Percentiles rank a stretch among this genome's conserved stretches.
These are phyloP conservation scores for Aureobasidium zeae DNA, from an alignment of 2,329 filamentous ascomycete genomes.

Conservation along the genomic window DNA sequence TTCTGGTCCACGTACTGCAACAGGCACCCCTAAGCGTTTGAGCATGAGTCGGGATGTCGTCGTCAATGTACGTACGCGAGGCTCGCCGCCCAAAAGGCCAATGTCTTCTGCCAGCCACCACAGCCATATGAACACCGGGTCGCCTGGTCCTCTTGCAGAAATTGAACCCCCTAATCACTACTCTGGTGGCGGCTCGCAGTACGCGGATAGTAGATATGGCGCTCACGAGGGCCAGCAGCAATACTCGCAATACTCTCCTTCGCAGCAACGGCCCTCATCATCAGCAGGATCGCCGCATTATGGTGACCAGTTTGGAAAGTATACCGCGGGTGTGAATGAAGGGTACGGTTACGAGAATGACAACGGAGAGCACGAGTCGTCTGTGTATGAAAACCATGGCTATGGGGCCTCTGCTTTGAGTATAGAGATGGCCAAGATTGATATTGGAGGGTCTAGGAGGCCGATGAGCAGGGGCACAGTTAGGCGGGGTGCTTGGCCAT, in stretches of 20 bases:
- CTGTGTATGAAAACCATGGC: slow-evolving; percentile 18
- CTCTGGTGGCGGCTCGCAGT: slow-evolving; percentile 37
- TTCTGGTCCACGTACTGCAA: slow-evolving; percentile 3
- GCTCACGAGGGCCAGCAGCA: background rate
- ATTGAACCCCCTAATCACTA: slow-evolving; percentile 38
- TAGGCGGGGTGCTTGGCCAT: slow-evolving; percentile 8
- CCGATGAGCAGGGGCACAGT: slow-evolving; percentile 8
- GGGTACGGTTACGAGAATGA: slow-evolving; percentile 19
- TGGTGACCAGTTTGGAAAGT: slow-evolving; percentile 12
- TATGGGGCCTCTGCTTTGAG: slow-evolving; percentile 50
- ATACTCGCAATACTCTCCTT: background rate
- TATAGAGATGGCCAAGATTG: slow-evolving; percentile 55
- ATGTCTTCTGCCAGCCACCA: slow-evolving; percentile 33
- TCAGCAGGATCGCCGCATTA: slow-evolving; percentile 9
- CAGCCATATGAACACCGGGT: slow-evolving; percentile 31
- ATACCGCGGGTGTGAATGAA: background rate
- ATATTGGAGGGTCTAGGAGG: slow-evolving; percentile 30
- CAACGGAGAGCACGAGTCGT: slow-evolving; percentile 23
- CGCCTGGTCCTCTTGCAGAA: slow-evolving; percentile 17
- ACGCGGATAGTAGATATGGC: slow-evolving; percentile 31
- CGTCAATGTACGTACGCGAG: slow-evolving; percentile 26
- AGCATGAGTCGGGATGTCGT: slow-evolving; percentile 25
- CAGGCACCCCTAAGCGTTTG: slow-evolving; percentile 14
- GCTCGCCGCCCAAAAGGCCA: slow-evolving; percentile 32
- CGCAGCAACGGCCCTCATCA: no score